Percentiles rank a stretch among this genome's conserved stretches.
Conservation (phyloP, 179 eudicot genomes). For the Silene coronaria region DNA sequence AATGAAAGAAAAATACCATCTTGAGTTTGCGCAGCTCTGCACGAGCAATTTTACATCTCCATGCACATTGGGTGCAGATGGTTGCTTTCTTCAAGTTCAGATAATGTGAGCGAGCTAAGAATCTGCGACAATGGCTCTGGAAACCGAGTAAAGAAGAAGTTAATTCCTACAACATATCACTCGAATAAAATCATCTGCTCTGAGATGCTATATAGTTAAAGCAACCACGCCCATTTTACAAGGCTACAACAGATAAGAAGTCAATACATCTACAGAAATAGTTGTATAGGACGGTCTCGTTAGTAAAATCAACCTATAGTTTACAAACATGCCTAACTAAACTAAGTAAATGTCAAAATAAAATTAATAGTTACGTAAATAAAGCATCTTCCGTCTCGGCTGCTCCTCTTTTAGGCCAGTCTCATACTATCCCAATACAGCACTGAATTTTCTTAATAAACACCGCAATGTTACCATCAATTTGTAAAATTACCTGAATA, state of each 20-base stretch:
- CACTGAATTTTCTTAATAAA: not conserved
- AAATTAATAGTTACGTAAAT: too few relatives aligned
- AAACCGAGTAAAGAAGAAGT: conserved; percentile 18
- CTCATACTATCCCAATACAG: not conserved
- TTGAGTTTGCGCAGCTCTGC: conserved; percentile 70
- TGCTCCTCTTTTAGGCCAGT: too few relatives aligned
- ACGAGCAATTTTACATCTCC: conserved; percentile 91
- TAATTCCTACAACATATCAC: conserved; percentile 2
- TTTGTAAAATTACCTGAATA: conserved; percentile 57
- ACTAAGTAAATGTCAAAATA: too few relatives aligned
- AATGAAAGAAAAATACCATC: conserved; percentile 47
- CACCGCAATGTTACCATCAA: not conserved
- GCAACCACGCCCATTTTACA: not conserved
- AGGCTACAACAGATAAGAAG: not conserved
- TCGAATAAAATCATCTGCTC: not conserved
- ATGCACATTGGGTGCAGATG: conserved; percentile 82
- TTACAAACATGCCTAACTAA: too few relatives aligned
- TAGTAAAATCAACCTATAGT: too few relatives aligned
- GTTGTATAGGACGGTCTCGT: too few relatives aligned
- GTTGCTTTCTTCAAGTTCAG: conserved; percentile 68
- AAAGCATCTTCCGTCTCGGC: too few relatives aligned
- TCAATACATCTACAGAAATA: not conserved
- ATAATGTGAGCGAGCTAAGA: conserved; percentile 54
- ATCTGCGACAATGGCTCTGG: conserved; percentile 81
- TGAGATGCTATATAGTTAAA: conserved; percentile 5